A percentile compares a stretch with the other conserved stretches of the same genome.
phyloP scores from a whole-genome alignment of 495 filamentous ascomycete genomes.

The Monascus purpureus region DNA sequence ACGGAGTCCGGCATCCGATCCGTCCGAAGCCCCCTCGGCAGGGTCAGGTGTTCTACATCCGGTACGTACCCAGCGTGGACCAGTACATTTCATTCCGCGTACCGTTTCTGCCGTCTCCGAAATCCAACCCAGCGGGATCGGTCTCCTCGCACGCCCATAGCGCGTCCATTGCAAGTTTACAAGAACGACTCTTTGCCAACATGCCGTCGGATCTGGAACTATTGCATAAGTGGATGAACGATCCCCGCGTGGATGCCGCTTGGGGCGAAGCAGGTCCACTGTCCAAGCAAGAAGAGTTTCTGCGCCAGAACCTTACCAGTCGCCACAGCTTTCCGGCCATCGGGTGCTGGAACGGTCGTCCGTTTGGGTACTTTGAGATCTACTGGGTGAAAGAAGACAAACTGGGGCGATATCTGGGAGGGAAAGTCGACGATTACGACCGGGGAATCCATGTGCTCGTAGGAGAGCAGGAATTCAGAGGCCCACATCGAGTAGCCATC shows the following conservation, averaged over 20 bases:
- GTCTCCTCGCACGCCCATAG: conserved; percentile 14
- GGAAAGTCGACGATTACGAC: conserved; percentile 61
- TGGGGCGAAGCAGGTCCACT: conserved; percentile 64
- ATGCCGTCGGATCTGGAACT: conserved; percentile 52
- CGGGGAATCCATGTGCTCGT: conserved; percentile 78
- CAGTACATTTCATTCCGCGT: conserved; percentile 85
- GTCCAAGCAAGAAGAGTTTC: conserved; percentile 51
- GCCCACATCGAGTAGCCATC: conserved; percentile 51
- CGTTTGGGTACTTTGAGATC: conserved; percentile 95
- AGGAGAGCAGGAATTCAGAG: conserved; percentile 86
- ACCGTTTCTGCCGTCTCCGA: conserved; percentile 32
- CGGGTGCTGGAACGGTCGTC: conserved; percentile 86
- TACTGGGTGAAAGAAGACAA: conserved; percentile 97
- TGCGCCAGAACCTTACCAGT: conserved; percentile 46
- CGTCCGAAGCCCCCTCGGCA: conserved; percentile 80
- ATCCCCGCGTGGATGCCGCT: conserved; percentile 63
- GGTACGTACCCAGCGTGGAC: conserved; percentile 65
- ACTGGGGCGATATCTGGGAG: conserved; percentile 51
- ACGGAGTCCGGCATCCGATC: conserved; percentile 70
- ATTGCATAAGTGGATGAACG: conserved; percentile 81
- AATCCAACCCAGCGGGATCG: conserved; percentile 7
- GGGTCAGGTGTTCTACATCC: conserved; percentile 78
- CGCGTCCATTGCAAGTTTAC: conserved; percentile 12
- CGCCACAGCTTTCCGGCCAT: conserved; percentile 81
- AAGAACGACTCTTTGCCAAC: conserved; percentile 15